Conservation (phyloP, 1,284 basidiomycete genomes). For the Butyriboletus pseudospeciosus region DNA sequence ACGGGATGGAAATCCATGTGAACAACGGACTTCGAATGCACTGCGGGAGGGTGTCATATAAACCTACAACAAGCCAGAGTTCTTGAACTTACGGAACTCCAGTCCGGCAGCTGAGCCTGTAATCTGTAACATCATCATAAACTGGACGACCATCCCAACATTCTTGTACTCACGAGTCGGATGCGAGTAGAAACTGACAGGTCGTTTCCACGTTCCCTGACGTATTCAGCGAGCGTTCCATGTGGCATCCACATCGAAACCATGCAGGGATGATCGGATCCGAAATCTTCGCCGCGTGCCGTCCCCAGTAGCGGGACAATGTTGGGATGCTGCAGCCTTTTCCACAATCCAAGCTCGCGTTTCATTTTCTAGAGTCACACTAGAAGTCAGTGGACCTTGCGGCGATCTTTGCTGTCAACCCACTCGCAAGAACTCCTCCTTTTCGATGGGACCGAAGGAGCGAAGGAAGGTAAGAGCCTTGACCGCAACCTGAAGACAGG, state of each 20-base stretch:
- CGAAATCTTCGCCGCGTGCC: not conserved
- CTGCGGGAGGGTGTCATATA: not conserved
- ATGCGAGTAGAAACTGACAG: not conserved
- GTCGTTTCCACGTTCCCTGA: not conserved
- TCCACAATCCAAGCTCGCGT: constrained; percentile 7
- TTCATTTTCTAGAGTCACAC: not conserved
- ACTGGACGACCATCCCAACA: not conserved
- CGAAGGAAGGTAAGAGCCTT: constrained; percentile 1
- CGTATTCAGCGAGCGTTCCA: constrained; percentile 3
- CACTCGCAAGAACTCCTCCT: not conserved
- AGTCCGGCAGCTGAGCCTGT: not conserved
- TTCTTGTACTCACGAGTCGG: not conserved
- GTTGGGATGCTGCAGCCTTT: not conserved
- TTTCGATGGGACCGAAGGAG: not conserved
- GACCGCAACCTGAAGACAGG: constrained; percentile 3
- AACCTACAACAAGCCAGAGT: not conserved
- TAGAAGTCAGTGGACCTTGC: not conserved
- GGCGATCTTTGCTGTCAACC: not conserved
- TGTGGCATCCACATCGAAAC: constrained; percentile 11
- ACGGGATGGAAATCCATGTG: too few relatives aligned
- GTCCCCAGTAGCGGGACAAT: not conserved
- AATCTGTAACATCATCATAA: not conserved
- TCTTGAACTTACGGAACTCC: not conserved
- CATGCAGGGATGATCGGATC: constrained; percentile 6
- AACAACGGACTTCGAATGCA: too few relatives aligned